Conservation (phyloP, 2,329 filamentous ascomycete genomes). For the Paecilomyces variotii region DNA sequence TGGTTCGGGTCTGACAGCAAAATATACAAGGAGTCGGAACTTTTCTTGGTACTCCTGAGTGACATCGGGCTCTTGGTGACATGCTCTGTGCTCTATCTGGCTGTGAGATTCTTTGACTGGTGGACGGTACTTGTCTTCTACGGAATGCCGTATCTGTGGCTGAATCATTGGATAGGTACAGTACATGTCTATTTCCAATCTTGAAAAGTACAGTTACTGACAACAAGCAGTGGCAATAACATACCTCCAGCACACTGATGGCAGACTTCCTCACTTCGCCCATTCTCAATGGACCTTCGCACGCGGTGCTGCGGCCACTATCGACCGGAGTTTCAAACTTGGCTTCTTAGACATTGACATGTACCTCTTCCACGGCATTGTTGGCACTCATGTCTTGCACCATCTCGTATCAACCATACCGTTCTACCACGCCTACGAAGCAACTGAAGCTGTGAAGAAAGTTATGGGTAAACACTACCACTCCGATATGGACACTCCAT, state of each 20-base stretch:
- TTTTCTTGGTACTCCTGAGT: slow-evolving; percentile 48
- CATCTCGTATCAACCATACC: background rate
- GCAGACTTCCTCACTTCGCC: slow-evolving; percentile 49
- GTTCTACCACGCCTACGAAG: background rate
- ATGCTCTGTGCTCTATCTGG: background rate
- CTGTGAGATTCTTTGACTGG: background rate
- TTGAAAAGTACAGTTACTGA: background rate
- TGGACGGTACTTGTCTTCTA: background rate
- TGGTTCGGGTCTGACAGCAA: slow-evolving; percentile 49
- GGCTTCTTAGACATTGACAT: slow-evolving; percentile 37
- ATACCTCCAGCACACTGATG: slow-evolving; percentile 65
- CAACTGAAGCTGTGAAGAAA: background rate
- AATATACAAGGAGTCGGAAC: slow-evolving; percentile 52
- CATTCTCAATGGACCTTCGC: slow-evolving; percentile 52
- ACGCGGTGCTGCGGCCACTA: slow-evolving; percentile 52
- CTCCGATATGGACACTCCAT: background rate
- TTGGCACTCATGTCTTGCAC: slow-evolving; percentile 25
- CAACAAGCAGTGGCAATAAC: slow-evolving; percentile 56
- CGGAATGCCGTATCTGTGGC: background rate
- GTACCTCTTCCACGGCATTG: slow-evolving; percentile 58
- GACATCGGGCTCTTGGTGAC: slow-evolving; percentile 15
- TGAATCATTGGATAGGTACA: background rate
- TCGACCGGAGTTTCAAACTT: slow-evolving; percentile 58
- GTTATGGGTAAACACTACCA: background rate
- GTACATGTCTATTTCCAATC: background rate